A percentile compares a stretch with the other conserved stretches of the same genome.
phyloP scores from a whole-genome alignment of 768 basidiomycete genomes.

The Podaxis carcinomalis region DNA sequence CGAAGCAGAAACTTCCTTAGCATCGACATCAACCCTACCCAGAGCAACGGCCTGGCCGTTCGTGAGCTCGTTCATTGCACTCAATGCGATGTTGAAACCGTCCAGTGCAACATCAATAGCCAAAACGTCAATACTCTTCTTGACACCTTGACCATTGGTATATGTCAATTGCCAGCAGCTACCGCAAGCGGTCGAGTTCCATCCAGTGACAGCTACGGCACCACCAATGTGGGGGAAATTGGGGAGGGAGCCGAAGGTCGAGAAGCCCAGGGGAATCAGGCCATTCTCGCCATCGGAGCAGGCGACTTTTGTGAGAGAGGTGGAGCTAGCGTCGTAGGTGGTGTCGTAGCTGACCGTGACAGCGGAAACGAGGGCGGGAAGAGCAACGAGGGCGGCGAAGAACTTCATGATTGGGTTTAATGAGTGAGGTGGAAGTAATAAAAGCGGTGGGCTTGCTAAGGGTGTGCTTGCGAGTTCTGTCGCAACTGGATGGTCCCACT shows the following conservation, averaged over 20 bases:
- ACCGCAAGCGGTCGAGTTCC: constrained; percentile 50
- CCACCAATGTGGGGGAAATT: constrained; percentile 61
- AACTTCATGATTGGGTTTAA: constrained; percentile 27
- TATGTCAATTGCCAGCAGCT: constrained; percentile 59
- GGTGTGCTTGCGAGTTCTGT: not conserved
- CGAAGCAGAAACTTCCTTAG: constrained; percentile 38
- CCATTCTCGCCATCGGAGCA: constrained; percentile 53
- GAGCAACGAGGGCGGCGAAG: constrained; percentile 19
- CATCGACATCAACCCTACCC: constrained; percentile 43
- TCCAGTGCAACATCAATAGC: constrained; percentile 50
- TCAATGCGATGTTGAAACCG: constrained; percentile 43
- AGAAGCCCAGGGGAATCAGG: constrained; percentile 39
- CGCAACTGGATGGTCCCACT: not conserved
- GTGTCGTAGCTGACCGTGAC: constrained; percentile 37
- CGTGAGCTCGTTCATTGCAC: constrained; percentile 53
- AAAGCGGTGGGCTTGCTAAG: not conserved
- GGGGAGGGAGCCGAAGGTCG: constrained; percentile 48
- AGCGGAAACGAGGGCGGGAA: constrained; percentile 11
- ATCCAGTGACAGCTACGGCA: constrained; percentile 43
- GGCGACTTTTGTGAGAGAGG: constrained; percentile 38
- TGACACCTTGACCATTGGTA: constrained; percentile 24
- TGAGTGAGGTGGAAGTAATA: not conserved
- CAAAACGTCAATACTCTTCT: constrained; percentile 40
- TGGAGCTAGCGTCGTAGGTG: constrained; percentile 41
- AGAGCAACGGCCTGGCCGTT: constrained; percentile 38